Evolutionary conservation across 305 asterid species (phyloP).

Genomic region (Solanum chacoense): DNA sequence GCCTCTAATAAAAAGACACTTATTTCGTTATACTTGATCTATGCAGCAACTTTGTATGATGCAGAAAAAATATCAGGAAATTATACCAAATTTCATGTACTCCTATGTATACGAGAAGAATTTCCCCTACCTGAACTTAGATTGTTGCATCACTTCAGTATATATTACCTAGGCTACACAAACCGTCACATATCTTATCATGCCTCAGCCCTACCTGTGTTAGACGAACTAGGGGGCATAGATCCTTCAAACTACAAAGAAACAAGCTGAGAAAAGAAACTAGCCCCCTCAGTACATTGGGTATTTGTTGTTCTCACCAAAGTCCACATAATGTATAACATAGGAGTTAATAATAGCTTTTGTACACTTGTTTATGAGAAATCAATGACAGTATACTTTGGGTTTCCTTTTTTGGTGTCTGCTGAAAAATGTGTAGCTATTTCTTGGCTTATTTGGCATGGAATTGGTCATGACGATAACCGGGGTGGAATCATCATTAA

Average conservation of each 20-base stretch:
- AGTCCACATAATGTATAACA: background rate
- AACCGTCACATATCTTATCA: background rate
- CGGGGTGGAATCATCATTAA: background rate
- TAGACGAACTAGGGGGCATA: background rate
- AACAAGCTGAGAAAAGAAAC: background rate
- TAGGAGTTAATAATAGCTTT: background rate
- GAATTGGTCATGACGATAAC: background rate
- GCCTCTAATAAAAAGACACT: background rate
- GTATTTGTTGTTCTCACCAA: background rate
- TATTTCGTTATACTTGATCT: background rate
- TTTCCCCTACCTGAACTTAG: background rate
- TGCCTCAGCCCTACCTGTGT: background rate
- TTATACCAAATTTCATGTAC: background rate
- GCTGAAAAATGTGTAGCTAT: background rate
- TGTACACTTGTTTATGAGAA: background rate
- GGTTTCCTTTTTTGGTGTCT: background rate
- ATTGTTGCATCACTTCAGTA: background rate
- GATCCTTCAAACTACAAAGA: background rate
- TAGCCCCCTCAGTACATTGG: background rate
- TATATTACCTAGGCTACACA: background rate
- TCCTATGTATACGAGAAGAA: background rate
- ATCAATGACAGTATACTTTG: background rate
- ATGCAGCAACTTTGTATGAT: background rate
- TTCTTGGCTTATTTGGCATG: background rate
- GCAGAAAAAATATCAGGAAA: background rate